Percentiles rank a stretch among this genome's conserved stretches.
phyloP scores from a whole-genome alignment of 176 grass and related monocot genomes.

The Oryza officinalis region DNA sequence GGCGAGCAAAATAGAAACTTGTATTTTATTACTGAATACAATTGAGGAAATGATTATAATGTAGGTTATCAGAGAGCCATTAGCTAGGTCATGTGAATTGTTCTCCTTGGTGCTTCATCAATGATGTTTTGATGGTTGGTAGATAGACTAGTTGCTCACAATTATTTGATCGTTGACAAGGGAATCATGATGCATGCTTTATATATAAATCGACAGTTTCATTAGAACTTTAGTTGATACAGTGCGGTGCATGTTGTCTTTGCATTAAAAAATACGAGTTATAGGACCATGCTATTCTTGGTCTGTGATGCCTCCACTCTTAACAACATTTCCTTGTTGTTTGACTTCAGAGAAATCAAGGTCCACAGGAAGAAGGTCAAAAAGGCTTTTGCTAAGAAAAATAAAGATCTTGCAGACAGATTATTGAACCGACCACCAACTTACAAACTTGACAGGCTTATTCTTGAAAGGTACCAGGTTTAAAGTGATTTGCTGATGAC shows the following conservation, averaged over 20 bases:
- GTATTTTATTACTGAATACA: neutral
- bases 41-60: neutral
- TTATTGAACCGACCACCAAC: slow-evolving; percentile 67
- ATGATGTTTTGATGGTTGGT: neutral
- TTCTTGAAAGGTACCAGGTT: slow-evolving; percentile 72
- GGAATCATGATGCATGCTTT: neutral
- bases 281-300: neutral
- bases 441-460: slow-evolving; percentile 92
- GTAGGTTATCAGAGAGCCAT: neutral
- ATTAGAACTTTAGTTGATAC: neutral
- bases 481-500: slow-evolving; percentile 13
- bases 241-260: neutral
- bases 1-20: neutral
- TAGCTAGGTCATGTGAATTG: neutral
- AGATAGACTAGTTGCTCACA: neutral
- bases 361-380: slow-evolving; percentile 74
- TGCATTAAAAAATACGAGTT: neutral
- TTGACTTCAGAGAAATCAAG: slow-evolving; percentile 65
- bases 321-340: slow-evolving; percentile 8
- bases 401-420: slow-evolving; percentile 84
- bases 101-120: neutral
- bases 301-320: neutral
- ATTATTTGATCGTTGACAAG: slow-evolving; percentile 1
- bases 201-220: neutral
- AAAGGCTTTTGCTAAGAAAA: slow-evolving; percentile 85